Base-by-base conservation (phyloP, 2,329 filamentous ascomycete genomes). In the Aspergillus neoniger region DNA sequence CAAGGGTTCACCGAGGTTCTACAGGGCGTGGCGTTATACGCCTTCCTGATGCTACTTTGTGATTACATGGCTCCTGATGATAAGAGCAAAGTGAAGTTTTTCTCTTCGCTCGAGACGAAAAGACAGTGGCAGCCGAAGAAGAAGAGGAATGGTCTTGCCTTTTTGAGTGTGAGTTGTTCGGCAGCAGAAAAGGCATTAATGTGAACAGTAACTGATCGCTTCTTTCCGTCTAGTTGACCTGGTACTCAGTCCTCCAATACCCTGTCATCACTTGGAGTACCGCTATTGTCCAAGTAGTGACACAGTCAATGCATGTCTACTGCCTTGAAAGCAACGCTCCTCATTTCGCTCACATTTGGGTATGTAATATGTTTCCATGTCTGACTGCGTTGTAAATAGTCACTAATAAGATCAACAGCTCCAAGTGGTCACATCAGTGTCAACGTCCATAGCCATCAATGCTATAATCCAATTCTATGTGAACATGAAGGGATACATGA, bases 11-110 rank as follows among this genome's bases (percentile, higher is more conserved):
- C 77, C 23, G 74, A 77, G 21, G 60, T 79, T 5, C 72, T 77
- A 60, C 75, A 82, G 67, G 69, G 74, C 4, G 66, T 79, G 28
- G 77, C 79, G 9, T 66, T 83, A 1, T 74, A 72, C n/a, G 71
- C 72, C 10, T 82, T 82, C 65, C 80, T 80, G 62, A 70, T 82
- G 9, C 72, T 82, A 28, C 69, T 81, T 41, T 79, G 76, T 64
- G 77, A 79, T 48, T 80, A 75, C 52, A 67, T 82, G 4, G 76
- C 69, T 7, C 74, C 77, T 2, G 72, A 74, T 49, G 65, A 73
- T 15, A 19, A 15, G n/a, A 47, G 47, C 2, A 12, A 30, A 10
- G 17, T 51, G 14, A 19, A 28, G 15, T 47, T 60, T 9, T 30
- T 60, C 17, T 48, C 53, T 2, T 10, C 53, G 1, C 43, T 36